These are phyloP conservation scores for Fusarium redolens DNA, from an alignment of 2,329 filamentous ascomycete species.

Conservation along the genomic window DNA sequence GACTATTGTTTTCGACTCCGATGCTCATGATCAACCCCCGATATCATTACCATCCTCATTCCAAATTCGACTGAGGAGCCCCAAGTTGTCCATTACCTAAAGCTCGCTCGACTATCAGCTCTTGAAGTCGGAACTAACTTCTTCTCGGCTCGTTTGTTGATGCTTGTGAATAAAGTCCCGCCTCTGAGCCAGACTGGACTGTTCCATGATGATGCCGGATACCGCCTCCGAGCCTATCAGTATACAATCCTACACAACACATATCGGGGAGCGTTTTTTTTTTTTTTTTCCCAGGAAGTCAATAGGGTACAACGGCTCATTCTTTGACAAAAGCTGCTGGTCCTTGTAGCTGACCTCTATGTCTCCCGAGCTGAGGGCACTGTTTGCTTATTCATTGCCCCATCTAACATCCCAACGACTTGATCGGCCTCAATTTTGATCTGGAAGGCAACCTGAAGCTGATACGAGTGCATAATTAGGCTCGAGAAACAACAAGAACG, in stretches of 20 bases:
- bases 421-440: background rate
- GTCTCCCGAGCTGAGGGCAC: background rate
- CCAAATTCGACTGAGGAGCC: background rate
- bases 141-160: background rate
- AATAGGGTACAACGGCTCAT: background rate
- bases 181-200: background rate
- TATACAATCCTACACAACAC: background rate
- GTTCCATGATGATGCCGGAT: background rate
- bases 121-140: background rate
- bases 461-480: conserved; percentile 9
- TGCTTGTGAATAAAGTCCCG: background rate
- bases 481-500: background rate
- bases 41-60: background rate
- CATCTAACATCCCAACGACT: background rate
- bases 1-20: conserved; percentile 21
- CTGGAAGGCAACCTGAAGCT: conserved; percentile 6
- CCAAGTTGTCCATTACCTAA: background rate
- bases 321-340: background rate
- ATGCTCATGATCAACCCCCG: conserved; percentile 3
- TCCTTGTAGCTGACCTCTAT: background rate
- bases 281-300: background rate
- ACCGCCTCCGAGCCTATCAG: background rate
- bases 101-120: background rate
- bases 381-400: background rate
- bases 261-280: background rate